Base-by-base conservation (phyloP, 306 rosid species). In the Vigna trinervia region DNA sequence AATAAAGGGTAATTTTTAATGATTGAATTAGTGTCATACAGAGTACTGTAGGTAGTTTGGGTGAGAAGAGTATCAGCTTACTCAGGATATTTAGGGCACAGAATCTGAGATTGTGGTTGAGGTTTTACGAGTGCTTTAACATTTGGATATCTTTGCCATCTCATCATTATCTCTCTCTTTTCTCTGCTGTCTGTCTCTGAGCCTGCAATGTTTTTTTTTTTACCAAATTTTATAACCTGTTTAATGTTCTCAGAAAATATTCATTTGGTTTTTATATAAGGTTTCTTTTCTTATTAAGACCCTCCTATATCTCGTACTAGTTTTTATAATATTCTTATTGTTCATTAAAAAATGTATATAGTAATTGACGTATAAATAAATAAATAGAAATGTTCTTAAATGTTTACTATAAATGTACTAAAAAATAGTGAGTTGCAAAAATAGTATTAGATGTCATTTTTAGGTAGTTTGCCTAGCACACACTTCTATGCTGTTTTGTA, bases 41-140 rank as follows among this genome's bases (percentile, higher is more conserved):
- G 73, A 64, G 71, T 23, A 20, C n/a, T 72, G 52, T 3, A 51
- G 47, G 78, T 1, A 26, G 62, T 71, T 77, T 26, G 34, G 23
- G 74, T 79, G 58, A 61, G 54, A 22, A 61, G 79, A 54, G 5
- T 69, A 12, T 78, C 52, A 51, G 73, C 63, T 52, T 52, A 38
- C 68, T 30, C 75, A 30, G 75, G 91, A 87, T 87, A 83, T 89
- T 82, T 84, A 75, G 77, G 67, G 71, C 76, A 32, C 81, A 76
- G 78, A 94, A 89, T 94, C 96, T 76, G 85, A 84, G 71, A 48
- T 74, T 92, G 98, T 90, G 97, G 96, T 88, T 43, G 76, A 72
- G 75, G 71, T 90, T 84, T 84, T 39, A 20, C 12, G 62, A 32
- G 5, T 53, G 28, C 20, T 28, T 12, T 65, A 71, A 73, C 39